Percentiles rank a stretch among this genome's conserved stretches.
Evolutionary conservation across 345 rosid species (phyloP).

Genomic region (Ceriops zippeliana): DNA sequence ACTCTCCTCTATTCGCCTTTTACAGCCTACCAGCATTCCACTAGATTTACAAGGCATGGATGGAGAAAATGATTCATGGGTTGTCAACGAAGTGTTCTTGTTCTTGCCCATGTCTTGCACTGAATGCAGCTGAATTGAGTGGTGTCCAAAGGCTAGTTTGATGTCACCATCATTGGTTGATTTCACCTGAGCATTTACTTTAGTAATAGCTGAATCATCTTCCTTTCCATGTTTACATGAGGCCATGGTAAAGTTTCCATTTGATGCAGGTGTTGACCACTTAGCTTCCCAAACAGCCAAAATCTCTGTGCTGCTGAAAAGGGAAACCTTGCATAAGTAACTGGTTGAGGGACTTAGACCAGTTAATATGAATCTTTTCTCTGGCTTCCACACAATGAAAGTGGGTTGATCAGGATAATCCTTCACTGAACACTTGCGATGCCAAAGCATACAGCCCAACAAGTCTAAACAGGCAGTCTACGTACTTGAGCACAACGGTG

Average conservation of each 20-base stretch:
- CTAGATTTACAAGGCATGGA: slow-evolving; percentile 39
- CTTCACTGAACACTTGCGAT: slow-evolving; percentile 32
- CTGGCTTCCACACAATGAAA: slow-evolving; percentile 31
- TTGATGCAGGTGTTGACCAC: slow-evolving; percentile 34
- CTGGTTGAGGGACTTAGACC: slow-evolving; percentile 36
- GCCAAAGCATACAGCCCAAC: slow-evolving; percentile 52
- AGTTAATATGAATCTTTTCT: slow-evolving; percentile 32
- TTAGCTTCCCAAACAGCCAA: slow-evolving; percentile 45
- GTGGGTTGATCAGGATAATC: slow-evolving; percentile 41
- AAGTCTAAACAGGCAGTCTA: slow-evolving; percentile 23
- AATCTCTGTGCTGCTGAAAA: slow-evolving; percentile 24
- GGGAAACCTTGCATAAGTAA: slow-evolving; percentile 38
- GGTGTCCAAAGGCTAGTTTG: slow-evolving; percentile 11
- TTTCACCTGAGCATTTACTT: slow-evolving; percentile 25
- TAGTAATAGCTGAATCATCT: slow-evolving; percentile 3
- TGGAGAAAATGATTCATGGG: slow-evolving; percentile 32
- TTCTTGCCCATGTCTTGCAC: slow-evolving; percentile 9
- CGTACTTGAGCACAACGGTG: slow-evolving; percentile 30
- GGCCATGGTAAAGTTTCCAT: slow-evolving; percentile 7
- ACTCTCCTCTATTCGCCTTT: slow-evolving; percentile 40
- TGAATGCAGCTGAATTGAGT: slow-evolving; percentile 12
- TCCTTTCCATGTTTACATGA: slow-evolving; percentile 1
- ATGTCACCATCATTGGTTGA: slow-evolving; percentile 21
- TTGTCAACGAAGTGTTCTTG: slow-evolving; percentile 21
- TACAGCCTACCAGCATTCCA: slow-evolving; percentile 24